These are phyloP conservation scores for Pseudogymnoascus sp. DNA, from an alignment of 2,329 filamentous ascomycete species.

Conservation along the genomic window DNA sequence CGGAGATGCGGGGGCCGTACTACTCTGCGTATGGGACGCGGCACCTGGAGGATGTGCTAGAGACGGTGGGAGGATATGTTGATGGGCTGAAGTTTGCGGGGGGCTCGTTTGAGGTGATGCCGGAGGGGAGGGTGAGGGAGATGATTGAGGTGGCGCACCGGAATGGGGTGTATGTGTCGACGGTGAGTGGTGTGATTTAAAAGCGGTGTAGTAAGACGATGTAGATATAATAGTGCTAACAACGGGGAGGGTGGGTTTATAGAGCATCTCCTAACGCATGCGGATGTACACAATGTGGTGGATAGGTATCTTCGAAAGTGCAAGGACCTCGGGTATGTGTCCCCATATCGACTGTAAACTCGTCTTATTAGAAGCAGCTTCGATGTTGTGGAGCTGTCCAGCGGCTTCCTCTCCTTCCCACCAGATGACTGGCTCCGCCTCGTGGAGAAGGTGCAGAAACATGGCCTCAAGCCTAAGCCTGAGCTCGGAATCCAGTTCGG, in stretches of 20 bases:
- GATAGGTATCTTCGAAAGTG: constrained; percentile 44
- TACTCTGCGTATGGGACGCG: constrained; percentile 47
- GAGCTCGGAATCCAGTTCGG: constrained; percentile 51
- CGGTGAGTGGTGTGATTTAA: constrained; percentile 29
- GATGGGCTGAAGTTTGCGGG: constrained; percentile 49
- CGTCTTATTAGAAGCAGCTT: constrained; percentile 29
- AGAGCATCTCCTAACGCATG: constrained; percentile 44
- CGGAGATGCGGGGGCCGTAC: constrained; percentile 48
- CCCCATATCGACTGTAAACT: neutral
- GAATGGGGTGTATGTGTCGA: constrained; percentile 45
- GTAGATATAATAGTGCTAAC: neutral
- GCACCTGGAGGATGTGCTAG: constrained; percentile 44
- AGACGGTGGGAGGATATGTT: constrained; percentile 47
- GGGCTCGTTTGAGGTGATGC: constrained; percentile 43
- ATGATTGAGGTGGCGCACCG: constrained; percentile 42
- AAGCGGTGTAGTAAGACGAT: neutral
- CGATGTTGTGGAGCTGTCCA: constrained; percentile 46
- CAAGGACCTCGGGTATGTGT: constrained; percentile 39
- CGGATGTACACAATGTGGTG: constrained; percentile 37
- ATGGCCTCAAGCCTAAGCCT: constrained; percentile 44
- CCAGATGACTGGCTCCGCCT: constrained; percentile 45
- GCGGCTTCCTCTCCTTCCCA: constrained; percentile 47
- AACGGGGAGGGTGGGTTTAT: constrained; percentile 41
- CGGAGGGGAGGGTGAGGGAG: constrained; percentile 37
- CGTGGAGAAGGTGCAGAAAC: constrained; percentile 37